These are phyloP conservation scores for Gryganskiella cystojenkinii DNA, from an alignment of 192 early-diverging fungal genomes.

Conservation along the genomic window DNA sequence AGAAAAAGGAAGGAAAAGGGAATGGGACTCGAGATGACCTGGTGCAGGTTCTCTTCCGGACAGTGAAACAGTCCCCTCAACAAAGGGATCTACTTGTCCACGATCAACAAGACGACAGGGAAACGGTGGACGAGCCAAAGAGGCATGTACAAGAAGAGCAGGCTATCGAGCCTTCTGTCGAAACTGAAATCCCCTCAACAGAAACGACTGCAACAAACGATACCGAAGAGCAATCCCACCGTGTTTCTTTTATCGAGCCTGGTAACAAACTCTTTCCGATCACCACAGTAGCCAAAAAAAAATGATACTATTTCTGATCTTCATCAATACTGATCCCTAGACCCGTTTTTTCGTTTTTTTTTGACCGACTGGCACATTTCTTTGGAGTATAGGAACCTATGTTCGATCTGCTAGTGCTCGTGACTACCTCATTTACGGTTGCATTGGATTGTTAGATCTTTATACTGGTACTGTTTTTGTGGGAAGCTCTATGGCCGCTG, in stretches of 20 bases:
- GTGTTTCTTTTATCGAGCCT: too few species aligned
- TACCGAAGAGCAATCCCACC: too few species aligned
- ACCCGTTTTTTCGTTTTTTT: neutral
- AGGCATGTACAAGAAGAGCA: neutral
- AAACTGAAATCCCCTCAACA: too few species aligned
- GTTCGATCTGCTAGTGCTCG: constrained; percentile 12
- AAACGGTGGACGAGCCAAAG: neutral
- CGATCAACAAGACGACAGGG: too few species aligned
- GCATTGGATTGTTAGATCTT: constrained; percentile 36
- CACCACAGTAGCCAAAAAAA: too few species aligned
- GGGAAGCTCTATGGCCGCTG: neutral
- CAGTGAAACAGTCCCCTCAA: neutral
- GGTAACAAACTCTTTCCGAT: too few species aligned
- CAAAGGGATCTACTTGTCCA: too few species aligned
- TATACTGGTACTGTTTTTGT: constrained; percentile 21
- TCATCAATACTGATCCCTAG: neutral
- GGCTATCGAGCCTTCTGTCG: too few species aligned
- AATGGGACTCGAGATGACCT: neutral
- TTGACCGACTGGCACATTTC: too few species aligned
- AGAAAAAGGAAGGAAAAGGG: too few species aligned
- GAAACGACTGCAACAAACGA: too few species aligned
- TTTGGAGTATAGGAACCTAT: constrained; percentile 22
- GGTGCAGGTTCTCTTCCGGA: constrained; percentile 11
- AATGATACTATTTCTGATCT: too few species aligned
- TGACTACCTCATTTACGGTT: constrained; percentile 47